These are phyloP conservation scores for Cutaneotrichosporon curvatum DNA, from an alignment of 1,284 basidiomycete species.

Conservation along the genomic window DNA sequence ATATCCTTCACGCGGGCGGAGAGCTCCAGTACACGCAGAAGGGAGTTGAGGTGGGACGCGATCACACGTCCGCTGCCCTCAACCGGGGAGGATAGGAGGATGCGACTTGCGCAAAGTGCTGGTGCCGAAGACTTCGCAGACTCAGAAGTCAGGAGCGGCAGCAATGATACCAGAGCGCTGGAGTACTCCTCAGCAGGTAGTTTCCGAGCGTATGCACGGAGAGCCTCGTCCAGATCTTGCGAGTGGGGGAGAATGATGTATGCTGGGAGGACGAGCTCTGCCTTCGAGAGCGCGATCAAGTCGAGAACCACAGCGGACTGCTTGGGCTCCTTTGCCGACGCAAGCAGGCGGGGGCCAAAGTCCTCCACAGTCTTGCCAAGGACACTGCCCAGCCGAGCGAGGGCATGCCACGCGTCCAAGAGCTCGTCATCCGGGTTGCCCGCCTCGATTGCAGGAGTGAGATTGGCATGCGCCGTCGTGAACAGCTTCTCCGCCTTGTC, in stretches of 20 bases:
- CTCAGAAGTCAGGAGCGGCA: not conserved
- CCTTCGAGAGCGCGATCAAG: not conserved
- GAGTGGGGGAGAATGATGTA: constrained; percentile 9
- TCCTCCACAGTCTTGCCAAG: not conserved
- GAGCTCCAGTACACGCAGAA: constrained; percentile 9
- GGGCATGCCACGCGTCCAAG: constrained; percentile 2
- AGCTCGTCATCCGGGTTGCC: not conserved
- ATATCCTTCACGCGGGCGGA: not conserved
- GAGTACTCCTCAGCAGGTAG: constrained; percentile 3
- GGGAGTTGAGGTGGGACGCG: not conserved
- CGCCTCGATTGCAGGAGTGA: too few species aligned
- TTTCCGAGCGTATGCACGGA: not conserved
- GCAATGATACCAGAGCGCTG: not conserved
- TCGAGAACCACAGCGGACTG: constrained; percentile 5
- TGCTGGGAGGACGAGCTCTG: constrained; percentile 1
- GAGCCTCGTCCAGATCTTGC: not conserved
- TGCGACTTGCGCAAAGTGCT: constrained; percentile 7
- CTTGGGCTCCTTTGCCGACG: not conserved
- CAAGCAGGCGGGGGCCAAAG: constrained; percentile 5
- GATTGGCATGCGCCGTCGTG: not conserved
- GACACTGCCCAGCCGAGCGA: constrained; percentile 4
- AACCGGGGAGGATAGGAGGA: constrained; percentile 12
- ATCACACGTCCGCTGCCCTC: constrained; percentile 12
- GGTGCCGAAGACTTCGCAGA: not conserved
- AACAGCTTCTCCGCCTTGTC: constrained; percentile 3